phyloP scores from a whole-genome alignment of 257 asterid species.

The Prunella vulgaris region DNA sequence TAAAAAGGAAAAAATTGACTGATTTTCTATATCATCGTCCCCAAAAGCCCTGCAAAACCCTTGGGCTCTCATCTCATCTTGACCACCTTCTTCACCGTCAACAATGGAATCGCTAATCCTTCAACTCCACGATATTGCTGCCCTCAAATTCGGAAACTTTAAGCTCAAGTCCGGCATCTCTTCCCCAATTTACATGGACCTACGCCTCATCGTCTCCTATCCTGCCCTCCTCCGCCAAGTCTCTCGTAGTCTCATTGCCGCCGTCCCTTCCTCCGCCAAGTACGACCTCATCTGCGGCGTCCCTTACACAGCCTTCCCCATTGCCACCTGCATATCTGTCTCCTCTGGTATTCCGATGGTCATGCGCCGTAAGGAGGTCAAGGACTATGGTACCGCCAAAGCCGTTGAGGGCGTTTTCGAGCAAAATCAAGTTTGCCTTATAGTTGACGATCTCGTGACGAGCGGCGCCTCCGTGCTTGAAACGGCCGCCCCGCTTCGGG shows the following conservation, averaged over 20 bases:
- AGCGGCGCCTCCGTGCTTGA: slow-evolving; percentile 93
- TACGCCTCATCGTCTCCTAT: slow-evolving; percentile 82
- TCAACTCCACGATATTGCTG: slow-evolving; percentile 83
- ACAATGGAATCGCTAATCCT: slow-evolving; percentile 70
- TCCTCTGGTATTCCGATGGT: slow-evolving; percentile 64
- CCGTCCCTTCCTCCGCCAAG: slow-evolving; percentile 47
- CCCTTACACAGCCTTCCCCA: slow-evolving; percentile 92
- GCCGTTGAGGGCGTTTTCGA: slow-evolving; percentile 71
- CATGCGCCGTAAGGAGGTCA: slow-evolving; percentile 95
- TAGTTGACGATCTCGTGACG: slow-evolving; percentile 85
- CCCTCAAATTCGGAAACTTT: slow-evolving; percentile 89
- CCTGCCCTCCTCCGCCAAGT: slow-evolving; percentile 74
- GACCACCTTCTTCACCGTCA: slow-evolving; percentile 14
- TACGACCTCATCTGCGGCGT: slow-evolving; percentile 89
- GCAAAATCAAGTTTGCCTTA: slow-evolving; percentile 49
- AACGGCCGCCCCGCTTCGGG: slow-evolving; percentile 79
- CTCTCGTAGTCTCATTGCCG: slow-evolving; percentile 53
- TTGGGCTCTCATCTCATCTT: too few species aligned
- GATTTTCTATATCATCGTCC: too few species aligned
- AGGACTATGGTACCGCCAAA: slow-evolving; percentile 79
- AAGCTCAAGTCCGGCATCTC: slow-evolving; percentile 88
- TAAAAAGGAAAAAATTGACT: too few species aligned
- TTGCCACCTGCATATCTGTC: slow-evolving; percentile 75
- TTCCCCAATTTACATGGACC: slow-evolving; percentile 96
- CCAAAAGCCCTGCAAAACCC: slow-evolving; percentile 14